These are phyloP conservation scores for Boletus vermiculosoides DNA, from an alignment of 768 basidiomycete genomes.

Conservation along the genomic window DNA sequence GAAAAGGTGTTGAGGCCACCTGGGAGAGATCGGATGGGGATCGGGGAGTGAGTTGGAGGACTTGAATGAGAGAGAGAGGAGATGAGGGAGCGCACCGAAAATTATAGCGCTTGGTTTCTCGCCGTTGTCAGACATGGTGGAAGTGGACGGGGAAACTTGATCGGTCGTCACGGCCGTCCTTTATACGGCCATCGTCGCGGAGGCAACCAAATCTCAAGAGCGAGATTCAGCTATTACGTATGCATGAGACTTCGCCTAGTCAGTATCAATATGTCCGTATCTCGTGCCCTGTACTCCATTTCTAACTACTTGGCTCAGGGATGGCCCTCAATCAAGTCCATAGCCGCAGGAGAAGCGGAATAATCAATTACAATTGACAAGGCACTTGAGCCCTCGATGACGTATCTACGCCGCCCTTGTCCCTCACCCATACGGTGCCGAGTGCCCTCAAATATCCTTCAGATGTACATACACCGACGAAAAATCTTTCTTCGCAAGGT, in stretches of 20 bases:
- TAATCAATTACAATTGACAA: not conserved
- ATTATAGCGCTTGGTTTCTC: slow-evolving; percentile 68
- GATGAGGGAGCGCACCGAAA: slow-evolving; percentile 54
- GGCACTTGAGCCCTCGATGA: not conserved
- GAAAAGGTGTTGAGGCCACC: slow-evolving; percentile 83
- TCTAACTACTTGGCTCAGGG: too few relatives aligned
- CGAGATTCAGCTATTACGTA: slow-evolving; percentile 17
- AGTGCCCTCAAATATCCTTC: slow-evolving; percentile 18
- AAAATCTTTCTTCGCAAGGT: slow-evolving; percentile 71
- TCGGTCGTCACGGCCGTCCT: slow-evolving; percentile 24
- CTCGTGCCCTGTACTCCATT: not conserved
- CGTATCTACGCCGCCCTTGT: not conserved
- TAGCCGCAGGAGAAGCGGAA: not conserved
- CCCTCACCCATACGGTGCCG: not conserved
- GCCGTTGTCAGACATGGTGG: slow-evolving; percentile 33
- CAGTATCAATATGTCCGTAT: not conserved
- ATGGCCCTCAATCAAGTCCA: not conserved
- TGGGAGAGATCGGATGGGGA: slow-evolving; percentile 28
- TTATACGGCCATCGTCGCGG: slow-evolving; percentile 28
- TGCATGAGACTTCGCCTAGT: not conserved
- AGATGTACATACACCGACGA: slow-evolving; percentile 76
- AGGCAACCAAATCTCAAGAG: slow-evolving; percentile 22
- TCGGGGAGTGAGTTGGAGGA: not conserved
- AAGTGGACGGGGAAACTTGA: slow-evolving; percentile 11
- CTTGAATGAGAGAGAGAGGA: not conserved